phyloP scores from a whole-genome alignment of 148 eudicot genomes.

The Mesembryanthemum crystallinum region DNA sequence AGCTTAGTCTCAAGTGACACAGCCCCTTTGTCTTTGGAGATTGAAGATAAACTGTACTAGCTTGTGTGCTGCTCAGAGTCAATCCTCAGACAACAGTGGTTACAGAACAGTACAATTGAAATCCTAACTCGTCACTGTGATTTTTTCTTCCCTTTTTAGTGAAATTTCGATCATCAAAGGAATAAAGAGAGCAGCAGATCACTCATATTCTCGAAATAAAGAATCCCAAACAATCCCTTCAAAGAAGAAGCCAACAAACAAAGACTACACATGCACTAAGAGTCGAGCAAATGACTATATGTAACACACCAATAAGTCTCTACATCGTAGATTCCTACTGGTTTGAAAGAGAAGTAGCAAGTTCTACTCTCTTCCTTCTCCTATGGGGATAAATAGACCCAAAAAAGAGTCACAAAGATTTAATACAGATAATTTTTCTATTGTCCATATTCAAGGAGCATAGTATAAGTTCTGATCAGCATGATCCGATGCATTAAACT shows the following conservation, averaged over 20 bases:
- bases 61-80: background rate
- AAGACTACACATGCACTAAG: background rate
- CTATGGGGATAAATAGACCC: background rate
- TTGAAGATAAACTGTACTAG: background rate
- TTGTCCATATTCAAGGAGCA: background rate
- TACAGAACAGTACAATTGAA: background rate
- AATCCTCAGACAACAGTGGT: background rate
- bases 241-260: background rate
- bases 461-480: background rate
- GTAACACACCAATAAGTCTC: background rate
- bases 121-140: background rate
- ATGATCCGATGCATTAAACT: background rate
- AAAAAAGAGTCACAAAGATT: background rate
- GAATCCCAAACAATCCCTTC: background rate
- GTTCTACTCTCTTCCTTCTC: background rate
- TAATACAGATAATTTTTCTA: background rate
- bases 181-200: background rate
- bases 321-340: background rate
- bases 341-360: background rate
- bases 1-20: background rate
- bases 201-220: background rate
- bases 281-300: background rate
- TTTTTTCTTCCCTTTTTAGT: background rate
- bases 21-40: background rate
- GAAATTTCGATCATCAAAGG: background rate